Evolutionary conservation across 352 stramenopile genomes (phyloP).

Genomic region (Phytophthora constricta): DNA sequence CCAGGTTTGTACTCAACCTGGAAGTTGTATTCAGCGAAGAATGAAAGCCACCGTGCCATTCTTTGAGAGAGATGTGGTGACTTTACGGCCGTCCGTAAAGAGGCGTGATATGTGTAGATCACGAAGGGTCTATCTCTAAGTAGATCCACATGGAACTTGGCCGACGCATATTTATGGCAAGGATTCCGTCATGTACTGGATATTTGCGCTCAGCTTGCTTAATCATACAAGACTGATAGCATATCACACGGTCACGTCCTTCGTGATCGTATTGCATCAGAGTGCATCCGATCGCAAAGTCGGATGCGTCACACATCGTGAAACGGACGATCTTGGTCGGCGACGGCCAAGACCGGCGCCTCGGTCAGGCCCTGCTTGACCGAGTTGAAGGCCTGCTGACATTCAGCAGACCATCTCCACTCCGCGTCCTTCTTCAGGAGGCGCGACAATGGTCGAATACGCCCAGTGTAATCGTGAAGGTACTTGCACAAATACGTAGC

Average conservation of each 20-base stretch:
- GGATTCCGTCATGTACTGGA: not conserved
- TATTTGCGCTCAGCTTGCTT: not conserved
- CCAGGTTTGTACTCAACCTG: conserved; percentile 19
- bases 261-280: not conserved
- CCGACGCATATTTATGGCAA: not conserved
- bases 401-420: conserved; percentile 13
- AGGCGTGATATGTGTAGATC: not conserved
- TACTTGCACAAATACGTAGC: conserved; percentile 31
- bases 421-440: conserved; percentile 33
- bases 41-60: not conserved
- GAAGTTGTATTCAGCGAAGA: not conserved
- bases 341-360: not conserved
- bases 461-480: conserved; percentile 10
- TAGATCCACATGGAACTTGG: not conserved
- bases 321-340: not conserved
- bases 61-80: not conserved
- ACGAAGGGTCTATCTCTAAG: not conserved
- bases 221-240: conserved; percentile 26
- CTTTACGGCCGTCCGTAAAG: not conserved
- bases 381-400: conserved; percentile 14
- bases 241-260: conserved; percentile 3
- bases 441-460: conserved; percentile 9
- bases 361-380: conserved; percentile 21
- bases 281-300: not conserved
- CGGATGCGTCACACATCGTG: not conserved